A percentile compares a stretch with the other conserved stretches of the same genome.
phyloP scores from a whole-genome alignment of 164 flowering plant genomes.

The Houttuynia cordata region DNA sequence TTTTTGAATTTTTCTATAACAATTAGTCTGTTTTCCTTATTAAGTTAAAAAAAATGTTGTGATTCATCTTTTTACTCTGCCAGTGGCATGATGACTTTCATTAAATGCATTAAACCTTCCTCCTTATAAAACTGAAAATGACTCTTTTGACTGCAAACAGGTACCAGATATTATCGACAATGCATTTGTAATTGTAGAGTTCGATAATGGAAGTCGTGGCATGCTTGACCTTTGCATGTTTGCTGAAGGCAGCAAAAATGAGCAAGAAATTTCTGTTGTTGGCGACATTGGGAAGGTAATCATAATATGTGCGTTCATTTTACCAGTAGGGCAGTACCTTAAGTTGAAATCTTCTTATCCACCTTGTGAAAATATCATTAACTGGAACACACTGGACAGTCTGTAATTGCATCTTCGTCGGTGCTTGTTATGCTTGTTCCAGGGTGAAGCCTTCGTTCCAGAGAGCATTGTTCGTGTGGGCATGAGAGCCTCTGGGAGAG shows the following conservation, averaged over 20 bases:
- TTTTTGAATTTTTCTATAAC: too few relatives aligned
- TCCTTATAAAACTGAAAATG: too few relatives aligned
- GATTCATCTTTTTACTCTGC: too few relatives aligned
- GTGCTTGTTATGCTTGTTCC: neutral
- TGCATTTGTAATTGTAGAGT: conserved; percentile 85
- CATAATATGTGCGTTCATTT: neutral
- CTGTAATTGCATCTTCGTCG: neutral
- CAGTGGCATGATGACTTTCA: too few relatives aligned
- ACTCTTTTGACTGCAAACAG: conserved; percentile 20
- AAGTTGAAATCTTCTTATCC: neutral
- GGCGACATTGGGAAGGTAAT: conserved; percentile 81
- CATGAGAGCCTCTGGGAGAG: conserved; percentile 50
- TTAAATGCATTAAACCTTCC: too few relatives aligned
- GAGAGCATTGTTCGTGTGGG: conserved; percentile 72
- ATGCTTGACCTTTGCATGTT: conserved; percentile 98
- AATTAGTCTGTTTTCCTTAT: too few relatives aligned
- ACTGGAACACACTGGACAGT: neutral
- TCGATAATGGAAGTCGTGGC: conserved; percentile 81
- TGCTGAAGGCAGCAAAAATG: conserved; percentile 97
- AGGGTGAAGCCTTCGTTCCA: conserved; percentile 96
- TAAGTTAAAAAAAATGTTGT: too few relatives aligned
- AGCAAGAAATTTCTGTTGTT: conserved; percentile 94
- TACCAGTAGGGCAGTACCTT: neutral
- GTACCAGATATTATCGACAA: conserved; percentile 95
- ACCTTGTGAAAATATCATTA: neutral